These are phyloP conservation scores for Kuraishia hungarica DNA, from an alignment of 805 yeast genomes.

Conservation along the genomic window DNA sequence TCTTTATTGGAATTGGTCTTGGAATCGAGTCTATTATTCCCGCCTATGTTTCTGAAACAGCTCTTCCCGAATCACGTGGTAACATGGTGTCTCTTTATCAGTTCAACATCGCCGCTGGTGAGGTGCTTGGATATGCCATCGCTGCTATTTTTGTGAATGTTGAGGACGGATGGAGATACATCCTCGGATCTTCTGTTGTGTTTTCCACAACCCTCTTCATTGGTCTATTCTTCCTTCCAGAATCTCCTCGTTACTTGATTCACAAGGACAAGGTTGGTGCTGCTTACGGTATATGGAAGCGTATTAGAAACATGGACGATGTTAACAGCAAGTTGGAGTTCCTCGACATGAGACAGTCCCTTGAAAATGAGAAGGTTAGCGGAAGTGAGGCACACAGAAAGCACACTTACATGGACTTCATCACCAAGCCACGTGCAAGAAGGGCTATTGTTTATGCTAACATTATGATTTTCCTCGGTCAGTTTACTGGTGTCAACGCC, in stretches of 20 bases:
- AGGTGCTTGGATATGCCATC: constrained; percentile 54
- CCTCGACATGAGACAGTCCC: constrained; percentile 46
- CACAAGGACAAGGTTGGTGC: constrained; percentile 43
- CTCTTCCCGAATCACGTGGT: constrained; percentile 51
- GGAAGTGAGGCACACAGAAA: constrained; percentile 21
- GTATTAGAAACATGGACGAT: constrained; percentile 39
- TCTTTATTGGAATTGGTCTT: constrained; percentile 53
- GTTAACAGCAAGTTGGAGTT: constrained; percentile 41
- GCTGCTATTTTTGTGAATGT: constrained; percentile 55
- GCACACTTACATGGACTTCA: constrained; percentile 40
- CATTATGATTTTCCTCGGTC: constrained; percentile 52
- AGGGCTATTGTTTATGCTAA: constrained; percentile 51
- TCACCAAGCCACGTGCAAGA: constrained; percentile 48
- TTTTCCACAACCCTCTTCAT: constrained; percentile 42
- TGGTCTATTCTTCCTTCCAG: constrained; percentile 50
- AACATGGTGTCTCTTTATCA: constrained; percentile 55
- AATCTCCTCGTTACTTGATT: constrained; percentile 52
- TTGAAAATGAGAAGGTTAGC: constrained; percentile 35
- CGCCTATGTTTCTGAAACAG: constrained; percentile 52
- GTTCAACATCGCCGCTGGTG: constrained; percentile 59
- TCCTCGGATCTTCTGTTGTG: constrained; percentile 55
- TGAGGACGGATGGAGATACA: constrained; percentile 54
- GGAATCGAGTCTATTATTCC: constrained; percentile 65
- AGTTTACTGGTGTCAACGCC: constrained; percentile 62
- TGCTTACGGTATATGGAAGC: constrained; percentile 48